A percentile compares a stretch with the other conserved stretches of the same genome.
These are phyloP conservation scores for Torrubiellomyces zombiae DNA, from an alignment of 2,329 filamentous ascomycete species.

Conservation along the genomic window DNA sequence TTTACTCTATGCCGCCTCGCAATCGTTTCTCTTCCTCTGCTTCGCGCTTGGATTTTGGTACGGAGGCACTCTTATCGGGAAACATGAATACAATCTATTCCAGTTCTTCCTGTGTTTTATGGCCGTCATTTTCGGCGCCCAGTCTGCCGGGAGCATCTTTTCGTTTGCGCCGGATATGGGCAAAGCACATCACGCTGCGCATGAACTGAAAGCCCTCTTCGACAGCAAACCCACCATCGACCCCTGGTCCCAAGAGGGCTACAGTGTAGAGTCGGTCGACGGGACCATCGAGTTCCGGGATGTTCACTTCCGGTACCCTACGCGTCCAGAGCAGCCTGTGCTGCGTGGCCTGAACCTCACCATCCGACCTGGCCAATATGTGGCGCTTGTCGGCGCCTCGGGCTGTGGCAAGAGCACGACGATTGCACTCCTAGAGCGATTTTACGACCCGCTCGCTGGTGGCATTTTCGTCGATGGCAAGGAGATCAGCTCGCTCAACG, in stretches of 20 bases:
- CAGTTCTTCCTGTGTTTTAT: conserved; percentile 89
- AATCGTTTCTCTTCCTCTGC: conserved; percentile 69
- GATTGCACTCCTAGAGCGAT: conserved; percentile 79
- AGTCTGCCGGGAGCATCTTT: conserved; percentile 81
- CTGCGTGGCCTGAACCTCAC: conserved; percentile 65
- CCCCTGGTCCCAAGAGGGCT: conserved; percentile 58
- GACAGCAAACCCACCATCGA: conserved; percentile 72
- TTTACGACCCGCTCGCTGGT: conserved; percentile 78
- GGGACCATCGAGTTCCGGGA: conserved; percentile 78
- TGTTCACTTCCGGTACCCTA: conserved; percentile 90
- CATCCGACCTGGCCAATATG: conserved; percentile 63
- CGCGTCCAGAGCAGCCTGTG: conserved; percentile 79
- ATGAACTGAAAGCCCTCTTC: conserved; percentile 66
- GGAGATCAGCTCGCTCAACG: conserved; percentile 64
- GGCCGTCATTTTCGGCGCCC: conserved; percentile 76
- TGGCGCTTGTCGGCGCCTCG: conserved; percentile 83
- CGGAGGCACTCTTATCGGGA: conserved; percentile 59
- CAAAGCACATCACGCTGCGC: conserved; percentile 74
- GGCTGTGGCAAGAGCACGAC: conserved; percentile 92
- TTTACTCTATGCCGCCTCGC: conserved; percentile 64
- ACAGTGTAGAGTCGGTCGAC: conserved; percentile 43
- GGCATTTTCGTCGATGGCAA: conserved; percentile 68
- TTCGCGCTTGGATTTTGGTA: conserved; percentile 90
- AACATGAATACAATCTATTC: conserved; percentile 56
- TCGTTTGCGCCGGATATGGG: conserved; percentile 85